Evolutionary conservation across 2,329 filamentous ascomycete genomes (phyloP), one percentile per base, ranked within the genome.

Genomic region (Hypoxylon sp.): DNA sequence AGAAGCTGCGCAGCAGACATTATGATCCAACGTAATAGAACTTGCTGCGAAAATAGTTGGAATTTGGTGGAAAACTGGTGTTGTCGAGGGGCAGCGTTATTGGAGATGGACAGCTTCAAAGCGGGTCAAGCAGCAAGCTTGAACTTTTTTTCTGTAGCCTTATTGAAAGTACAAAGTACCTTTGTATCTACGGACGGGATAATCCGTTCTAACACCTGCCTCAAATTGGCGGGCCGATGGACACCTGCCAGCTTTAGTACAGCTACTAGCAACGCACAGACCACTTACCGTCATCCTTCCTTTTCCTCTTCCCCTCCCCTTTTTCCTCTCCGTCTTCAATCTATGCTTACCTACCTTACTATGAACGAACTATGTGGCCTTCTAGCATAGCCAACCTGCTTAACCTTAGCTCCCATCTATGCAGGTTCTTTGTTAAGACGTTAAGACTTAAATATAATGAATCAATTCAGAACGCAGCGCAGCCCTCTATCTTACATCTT

Each of bases 1-100:
- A 99, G 91, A 78, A 99, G 90, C 85, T 98, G 95, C 79, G 96
- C 94, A 75, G 96, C 96, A 84, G 94, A 98, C 96, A 98, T 98
- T 69, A 73, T 81, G 69, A 55, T 53, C 19, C 10, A 50, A 48
- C 14, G 10, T 13, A 49, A 30, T 63, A 41, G 17, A 46, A 21
- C 1, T 36, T 34, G 17, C 21, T 34, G 46, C 32, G 49, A 49
- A 10, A 43, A 38, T 36, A 23, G 43, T 30, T 43, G 49, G 43
- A 55, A 25, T 65, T 46, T 23, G 36, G 59, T 64, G 36, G 19
- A 53, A 46, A 53, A 41, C 34, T 60, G 63, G 43, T 36, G 57
- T 58, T 57, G 32, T 70, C 49, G 64, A 67, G 59, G 65, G 62
- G 58, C 51, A 63, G 46, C 23, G 49, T 34, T 55, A 50, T 61